Evolutionary conservation across 2,329 filamentous ascomycete species (phyloP), one percentile per base, ranked within the genome.

Genomic region (Trichoderma breve): DNA sequence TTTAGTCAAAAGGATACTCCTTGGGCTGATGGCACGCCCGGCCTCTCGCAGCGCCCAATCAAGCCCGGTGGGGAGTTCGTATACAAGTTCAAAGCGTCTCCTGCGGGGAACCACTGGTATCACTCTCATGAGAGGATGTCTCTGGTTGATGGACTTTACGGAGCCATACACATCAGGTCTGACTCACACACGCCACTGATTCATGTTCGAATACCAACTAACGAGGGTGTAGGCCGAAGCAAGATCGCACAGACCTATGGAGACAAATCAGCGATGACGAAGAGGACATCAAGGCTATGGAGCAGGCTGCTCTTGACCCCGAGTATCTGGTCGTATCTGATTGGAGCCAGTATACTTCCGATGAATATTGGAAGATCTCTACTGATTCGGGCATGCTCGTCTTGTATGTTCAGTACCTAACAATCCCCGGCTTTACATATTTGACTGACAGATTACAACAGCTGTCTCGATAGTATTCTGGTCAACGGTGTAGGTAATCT

Each of bases 401-500:
- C 32, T 67, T 67, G 64, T 67, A 67, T 6, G 64, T 67, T 12
- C 6, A 55, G 36, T 24, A 18, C 6, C 15, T 14, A 14, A 18
- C 24, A 11, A 30, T 6, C 14, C 2, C 30, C 21, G 4, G 1
- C n/a, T 18, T 12, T 18, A 3, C 9, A 2, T 18, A 2, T 12
- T 15, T 26, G 18, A 26, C 64, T 67, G 34, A 67, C 47, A 14
- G 3, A 43, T n/a, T 6, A 3, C 1, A 43, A 83, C 24, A 82
- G 84, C 0, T 91, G 90, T 80, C 87, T 88, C 73, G 89, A 90
- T 75, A 85, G 88, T 0, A 81, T 92, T n/a, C 79, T 91, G 9
- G 82, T 91, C 63, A 91, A 92, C 71, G 90, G 90, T 21, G 87
- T 89, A 74, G 89, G 89, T 2, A 81, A 83, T 1, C 84, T 88